These are phyloP conservation scores for Naganishia sp. DNA, from an alignment of 1,284 basidiomycete genomes.

Conservation along the genomic window DNA sequence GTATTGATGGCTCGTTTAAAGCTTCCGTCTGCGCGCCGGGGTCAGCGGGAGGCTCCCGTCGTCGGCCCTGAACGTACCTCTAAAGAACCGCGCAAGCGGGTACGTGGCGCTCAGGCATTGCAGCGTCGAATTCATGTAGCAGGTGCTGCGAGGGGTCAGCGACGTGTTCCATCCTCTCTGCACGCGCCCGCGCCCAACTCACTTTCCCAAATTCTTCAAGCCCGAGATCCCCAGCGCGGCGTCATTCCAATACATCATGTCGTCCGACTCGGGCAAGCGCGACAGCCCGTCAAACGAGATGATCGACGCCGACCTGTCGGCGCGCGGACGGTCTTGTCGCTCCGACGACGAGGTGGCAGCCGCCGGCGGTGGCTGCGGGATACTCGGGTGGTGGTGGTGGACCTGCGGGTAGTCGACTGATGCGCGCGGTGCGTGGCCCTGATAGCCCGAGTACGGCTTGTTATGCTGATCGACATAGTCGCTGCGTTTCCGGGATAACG, in stretches of 20 bases:
- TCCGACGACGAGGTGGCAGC: constrained; percentile 68
- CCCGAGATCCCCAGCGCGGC: constrained; percentile 78
- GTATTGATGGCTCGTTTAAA: constrained; percentile 88
- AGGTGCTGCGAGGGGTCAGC: constrained; percentile 60
- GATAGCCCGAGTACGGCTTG: constrained; percentile 63
- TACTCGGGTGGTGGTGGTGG: constrained; percentile 59
- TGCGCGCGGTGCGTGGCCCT: constrained; percentile 35
- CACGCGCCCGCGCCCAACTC: constrained; percentile 33
- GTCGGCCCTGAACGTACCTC: constrained; percentile 58
- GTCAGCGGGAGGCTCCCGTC: too few species aligned
- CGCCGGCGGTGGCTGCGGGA: constrained; percentile 73
- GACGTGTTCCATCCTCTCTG: too few species aligned
- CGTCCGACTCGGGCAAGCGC: constrained; percentile 41
- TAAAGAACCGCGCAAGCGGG: constrained; percentile 87
- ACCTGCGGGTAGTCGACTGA: constrained; percentile 77
- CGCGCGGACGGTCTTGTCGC: constrained; percentile 65
- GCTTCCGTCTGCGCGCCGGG: constrained; percentile 65
- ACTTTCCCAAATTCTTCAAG: constrained; percentile 91
- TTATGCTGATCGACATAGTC: constrained; percentile 77
- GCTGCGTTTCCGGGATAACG: constrained; percentile 69
- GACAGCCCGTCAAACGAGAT: constrained; percentile 41
- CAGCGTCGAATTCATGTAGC: constrained; percentile 98
- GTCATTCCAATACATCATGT: constrained; percentile 75
- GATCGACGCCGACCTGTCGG: constrained; percentile 40
- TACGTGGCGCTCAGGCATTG: constrained; percentile 92